Conservation (phyloP, 306 rosid species). For the Oemleria cerasiformis region DNA sequence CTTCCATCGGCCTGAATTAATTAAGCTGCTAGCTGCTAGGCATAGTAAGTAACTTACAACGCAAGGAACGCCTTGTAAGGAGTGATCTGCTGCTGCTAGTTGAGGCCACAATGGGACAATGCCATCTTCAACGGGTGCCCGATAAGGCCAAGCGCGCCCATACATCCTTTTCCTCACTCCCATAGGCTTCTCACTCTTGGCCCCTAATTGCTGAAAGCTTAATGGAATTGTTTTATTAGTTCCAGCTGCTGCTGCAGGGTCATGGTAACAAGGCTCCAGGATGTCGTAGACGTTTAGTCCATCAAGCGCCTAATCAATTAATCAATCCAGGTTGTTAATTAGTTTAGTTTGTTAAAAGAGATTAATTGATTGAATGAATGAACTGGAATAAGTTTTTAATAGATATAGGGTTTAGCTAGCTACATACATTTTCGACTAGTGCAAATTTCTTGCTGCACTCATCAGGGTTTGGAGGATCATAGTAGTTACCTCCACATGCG, state of each 20-base stretch:
- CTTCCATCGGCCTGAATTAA: not conserved
- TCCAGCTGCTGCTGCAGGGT: not conserved
- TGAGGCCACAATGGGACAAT: slow-evolving; percentile 64
- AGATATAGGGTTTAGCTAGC: no score
- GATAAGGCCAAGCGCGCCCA: slow-evolving; percentile 78
- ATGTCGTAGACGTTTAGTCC: slow-evolving; percentile 58
- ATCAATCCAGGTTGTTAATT: no score
- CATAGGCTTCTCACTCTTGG: slow-evolving; percentile 47
- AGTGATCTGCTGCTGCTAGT: slow-evolving; percentile 1
- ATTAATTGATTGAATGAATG: no score
- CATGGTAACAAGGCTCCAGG: slow-evolving; percentile 68
- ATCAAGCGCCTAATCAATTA: slow-evolving; percentile 36
- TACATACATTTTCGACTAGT: slow-evolving; percentile 35
- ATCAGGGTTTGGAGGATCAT: not conserved
- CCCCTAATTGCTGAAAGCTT: slow-evolving; percentile 62
- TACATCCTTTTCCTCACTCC: slow-evolving; percentile 64
- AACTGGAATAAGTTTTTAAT: no score
- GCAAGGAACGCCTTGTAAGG: slow-evolving; percentile 28
- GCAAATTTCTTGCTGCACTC: slow-evolving; percentile 25
- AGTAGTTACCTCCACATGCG: slow-evolving; percentile 48
- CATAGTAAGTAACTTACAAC: slow-evolving; percentile 23
- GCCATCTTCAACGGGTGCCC: slow-evolving; percentile 57
- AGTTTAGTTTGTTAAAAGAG: not conserved
- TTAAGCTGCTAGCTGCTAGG: not conserved
- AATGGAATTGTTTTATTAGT: not conserved